Conservation (phyloP, 148 eudicot species). For the Vaccinium myrtillus region DNA sequence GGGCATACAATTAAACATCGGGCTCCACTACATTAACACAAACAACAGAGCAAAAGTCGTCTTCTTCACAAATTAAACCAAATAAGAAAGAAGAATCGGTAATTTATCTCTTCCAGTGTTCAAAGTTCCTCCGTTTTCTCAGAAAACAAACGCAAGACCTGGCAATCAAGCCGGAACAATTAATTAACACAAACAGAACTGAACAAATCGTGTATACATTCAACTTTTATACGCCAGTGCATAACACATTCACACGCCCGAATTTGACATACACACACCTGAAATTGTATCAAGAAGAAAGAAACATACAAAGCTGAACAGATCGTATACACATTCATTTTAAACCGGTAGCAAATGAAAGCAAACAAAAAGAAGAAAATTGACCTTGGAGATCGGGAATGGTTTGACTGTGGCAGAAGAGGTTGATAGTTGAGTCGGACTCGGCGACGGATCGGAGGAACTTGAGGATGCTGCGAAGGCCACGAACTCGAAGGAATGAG, state of each 20-base stretch:
- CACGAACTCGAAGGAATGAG: conserved; percentile 77
- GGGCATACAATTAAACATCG: background rate
- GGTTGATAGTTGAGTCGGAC: conserved; percentile 52
- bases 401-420: conserved; percentile 65
- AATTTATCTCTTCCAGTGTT: too few relatives aligned
- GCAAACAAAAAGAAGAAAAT: background rate
- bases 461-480: conserved; percentile 83
- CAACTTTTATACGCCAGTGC: too few relatives aligned
- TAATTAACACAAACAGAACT: too few relatives aligned
- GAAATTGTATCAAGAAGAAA: too few relatives aligned
- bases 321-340: background rate
- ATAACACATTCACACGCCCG: too few relatives aligned
- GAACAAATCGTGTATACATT: too few relatives aligned
- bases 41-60: background rate
- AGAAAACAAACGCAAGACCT: too few relatives aligned
- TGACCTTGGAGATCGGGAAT: conserved; percentile 70
- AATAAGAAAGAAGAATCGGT: too few relatives aligned
- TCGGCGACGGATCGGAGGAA: conserved; percentile 77
- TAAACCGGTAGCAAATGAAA: background rate
- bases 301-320: background rate
- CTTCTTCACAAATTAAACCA: too few relatives aligned
- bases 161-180: too few relatives aligned
- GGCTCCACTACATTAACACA: background rate
- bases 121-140: too few relatives aligned
- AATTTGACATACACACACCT: too few relatives aligned